Evolutionary conservation across 129 eudicot genomes (phyloP), one percentile per base, ranked within the genome.

Genomic region (Flaveria brownii): DNA sequence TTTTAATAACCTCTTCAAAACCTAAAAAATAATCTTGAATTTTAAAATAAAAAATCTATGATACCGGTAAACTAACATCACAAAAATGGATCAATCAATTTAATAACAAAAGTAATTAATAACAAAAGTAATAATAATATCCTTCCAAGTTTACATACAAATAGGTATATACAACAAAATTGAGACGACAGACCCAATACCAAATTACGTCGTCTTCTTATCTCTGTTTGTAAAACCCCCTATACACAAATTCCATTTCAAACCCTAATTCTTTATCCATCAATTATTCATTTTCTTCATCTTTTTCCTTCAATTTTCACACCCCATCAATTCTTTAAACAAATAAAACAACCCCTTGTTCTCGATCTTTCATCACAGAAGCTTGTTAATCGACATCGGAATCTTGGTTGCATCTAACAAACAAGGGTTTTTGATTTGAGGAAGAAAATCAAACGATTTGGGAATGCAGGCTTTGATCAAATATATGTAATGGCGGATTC

Each of bases 401-500:
- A 66, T 66, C 72, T 50, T 33, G 65, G 73, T 65, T 25, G 13
- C 26, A 33, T 62, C 36, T 30, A 30, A 30, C 14, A 51, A 33
- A 33, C 4, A 43, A 46, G 75, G 76, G 55, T 74, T 76, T 71
- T 80, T 49, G 76, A 77, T 72, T 54, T 39, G 63, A 56, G 20
- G 45, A 71, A 6, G 46, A 6, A 50, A 79, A 60, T 78, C 72
- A 22, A 41, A 49, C 55, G 55, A 55, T 68, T 9, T 36, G 3
- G 74, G 71, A 89, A 89, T 87, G 82, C 92, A 87, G 96, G 92
- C 86, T 87, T 77, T 75, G 70, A 78, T 75, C n/a, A 64, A 30
- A 74, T 70, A 74, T 61, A 74, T 80, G 85, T 88, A 82, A 91
- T 91, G 97, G 89, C 90, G 92, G 96, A 85, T 85, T 82, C 82